Evolutionary conservation across 495 filamentous ascomycete species (phyloP), one percentile per base, ranked within the genome.

Genomic region (Aspergillus indologenus): DNA sequence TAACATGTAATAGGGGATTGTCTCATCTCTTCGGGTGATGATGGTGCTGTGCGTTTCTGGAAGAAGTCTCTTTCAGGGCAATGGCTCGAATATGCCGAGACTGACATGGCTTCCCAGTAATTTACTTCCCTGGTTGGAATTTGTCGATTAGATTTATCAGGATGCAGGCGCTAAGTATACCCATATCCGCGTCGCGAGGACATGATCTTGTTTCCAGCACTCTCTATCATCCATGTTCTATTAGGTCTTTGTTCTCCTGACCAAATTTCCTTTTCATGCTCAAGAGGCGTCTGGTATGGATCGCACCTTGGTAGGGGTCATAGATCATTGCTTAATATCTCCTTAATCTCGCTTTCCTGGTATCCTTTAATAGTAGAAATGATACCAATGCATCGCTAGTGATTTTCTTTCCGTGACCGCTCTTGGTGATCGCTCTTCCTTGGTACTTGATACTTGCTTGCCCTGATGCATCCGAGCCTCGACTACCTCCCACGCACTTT

Each of bases 11-110:
- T 52, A 83, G 80, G 79, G 26, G 79, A 79, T 59, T 73, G 72
- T 23, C 67, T 83, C 23, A 76, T 80, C 14, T 79, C 79, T 12
- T 76, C 77, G 3, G 79, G 80, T 1, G 78, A 81, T 45, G 75
- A 80, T 60, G 79, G 79, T 3, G 66, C 66, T 31, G 74, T 79
- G 26, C 76, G 79, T 40, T 75, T 83, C 51, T 83, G 80, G 80
- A 83, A 79, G 56, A 76, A 76, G 55, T 72, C 70, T 20, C 44
- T 81, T 34, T 71, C 71, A 19, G 78, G 77, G 18, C 72, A 79
- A 56, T 83, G 76, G 75, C 67, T 81, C 19, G 79, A 81, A 54
- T 83, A 75, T 61, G 80, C 80, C 6, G 79, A 81, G 58, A 75
- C 75, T 1, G 73, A 78, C 34, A 68, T 79, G 73, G 66, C 68